These are phyloP conservation scores for Mortierella sp. DNA, from an alignment of 371 early-diverging fungal genomes.

Conservation along the genomic window DNA sequence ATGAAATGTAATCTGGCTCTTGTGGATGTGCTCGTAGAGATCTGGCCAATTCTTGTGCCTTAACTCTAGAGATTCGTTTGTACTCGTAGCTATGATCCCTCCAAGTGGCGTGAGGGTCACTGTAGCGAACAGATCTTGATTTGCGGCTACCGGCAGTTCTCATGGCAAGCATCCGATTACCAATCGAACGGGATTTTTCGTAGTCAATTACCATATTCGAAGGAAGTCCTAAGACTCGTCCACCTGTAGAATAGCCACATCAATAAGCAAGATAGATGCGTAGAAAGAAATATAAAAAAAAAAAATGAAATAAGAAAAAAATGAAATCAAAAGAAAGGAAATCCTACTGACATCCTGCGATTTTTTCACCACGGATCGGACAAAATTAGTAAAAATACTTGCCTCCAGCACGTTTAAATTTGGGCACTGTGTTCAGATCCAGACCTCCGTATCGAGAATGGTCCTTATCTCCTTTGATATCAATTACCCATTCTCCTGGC, in stretches of 20 bases:
- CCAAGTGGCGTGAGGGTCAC: conserved; percentile 30
- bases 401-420: conserved; percentile 57
- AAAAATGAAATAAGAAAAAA: not conserved
- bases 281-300: not conserved
- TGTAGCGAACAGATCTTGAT: conserved; percentile 20
- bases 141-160: conserved; percentile 14
- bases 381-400: not conserved
- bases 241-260: conserved; percentile 18
- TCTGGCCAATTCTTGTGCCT: conserved; percentile 29
- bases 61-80: conserved; percentile 37
- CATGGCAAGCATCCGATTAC: conserved; percentile 28
- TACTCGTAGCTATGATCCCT: conserved; percentile 24
- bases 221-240: conserved; percentile 55
- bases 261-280: not conserved
- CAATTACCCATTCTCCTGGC: conserved; percentile 40
- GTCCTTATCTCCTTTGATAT: conserved; percentile 57
- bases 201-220: conserved; percentile 37
- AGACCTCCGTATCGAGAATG: conserved; percentile 55
- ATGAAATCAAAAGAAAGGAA: not conserved
- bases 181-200: conserved; percentile 32
- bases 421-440: conserved; percentile 50
- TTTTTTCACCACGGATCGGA: not conserved
- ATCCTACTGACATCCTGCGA: no score
- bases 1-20: conserved; percentile 28
- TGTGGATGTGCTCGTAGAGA: conserved; percentile 6